Base-by-base conservation (phyloP, 2,329 filamentous ascomycete genomes). In the Setomelanomma holmii region DNA sequence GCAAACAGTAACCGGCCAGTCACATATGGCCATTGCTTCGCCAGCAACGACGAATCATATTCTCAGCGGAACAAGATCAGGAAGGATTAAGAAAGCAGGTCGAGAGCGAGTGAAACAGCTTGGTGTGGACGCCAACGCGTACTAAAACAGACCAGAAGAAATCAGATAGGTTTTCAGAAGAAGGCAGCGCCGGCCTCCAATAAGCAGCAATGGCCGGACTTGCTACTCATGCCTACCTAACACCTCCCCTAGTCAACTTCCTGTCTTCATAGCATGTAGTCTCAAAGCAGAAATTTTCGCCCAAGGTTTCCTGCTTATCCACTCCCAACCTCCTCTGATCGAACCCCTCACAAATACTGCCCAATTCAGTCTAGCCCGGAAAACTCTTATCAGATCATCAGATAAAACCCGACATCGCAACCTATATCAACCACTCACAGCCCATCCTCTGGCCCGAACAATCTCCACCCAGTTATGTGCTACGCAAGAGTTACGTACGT, bases 331-430 rank as follows among this genome's bases (percentile, higher is more conserved):
- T 10, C 24, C 3, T 8, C 27, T 10, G 14, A 10, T 6, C 5
- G 10, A 8, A 10, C 27, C 27, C 10, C 27, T 30, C 27, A 2
- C 27, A 6, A 8, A 30, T 14, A 8, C 3, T 30, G 3, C 27
- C 27, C 3, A 30, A 30, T 30, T 14, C 2, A 30, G 3, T 16
- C 8, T 46, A 53, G 30, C 16, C 4, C 11, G 8, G 14, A 41
- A n/a, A 41, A 30, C 20, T 51, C 45, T 57, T 56, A 60, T 61
- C 53, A 44, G 47, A 60, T 55, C 56, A 60, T 60, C 56, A 50
- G 54, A 60, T 58, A 55, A 55, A 44, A 52, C 40, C 53, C 59
- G 49, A 55, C n/a, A 45, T 53, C 59, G 54, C 51, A 39, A 2
- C 11, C 19, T 3, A n/a, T 6, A 20, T 0, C 4, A n/a, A 33